Evolutionary conservation across 2,329 filamentous ascomycete species (phyloP), one percentile per base, ranked within the genome.

Genomic region (Xylariomycetidae sp.): DNA sequence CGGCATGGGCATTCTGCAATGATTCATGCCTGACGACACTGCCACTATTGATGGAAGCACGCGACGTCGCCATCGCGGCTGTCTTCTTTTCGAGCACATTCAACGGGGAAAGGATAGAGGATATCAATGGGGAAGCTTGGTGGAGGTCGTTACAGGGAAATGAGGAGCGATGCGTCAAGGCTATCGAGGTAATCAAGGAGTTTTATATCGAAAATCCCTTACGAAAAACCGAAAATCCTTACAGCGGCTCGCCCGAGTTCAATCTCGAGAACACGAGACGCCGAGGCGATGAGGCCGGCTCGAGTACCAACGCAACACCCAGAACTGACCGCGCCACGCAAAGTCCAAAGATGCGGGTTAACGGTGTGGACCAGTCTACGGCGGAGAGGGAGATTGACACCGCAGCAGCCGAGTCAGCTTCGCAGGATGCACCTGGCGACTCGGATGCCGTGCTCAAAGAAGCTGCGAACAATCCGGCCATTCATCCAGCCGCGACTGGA

Each of bases 1-100:
- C 85, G 0, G 85, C 88, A 1, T 97, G 92, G 88, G 84, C 88
- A 1, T 97, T 96, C 52, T 79, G 94, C 43, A 96, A 94, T 56
- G 92, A 98, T 61, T 85, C 84, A 14, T 85, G 81, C 45, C 77
- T 90, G 40, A 97, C 90, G 1, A 77, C 82, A 25, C 70, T 97
- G 30, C 94, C 89, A 39, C 72, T 98, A 3, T 70, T 94, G 18
- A 84, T 89, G 58, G 78, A 80, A 14, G 78, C 88, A 12, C 77
- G 80, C 25, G 86, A 88, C 25, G 85, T 97, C 33, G 88, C 90
- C 12, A 84, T 90, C 19, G 82, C 80, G 16, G 82, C 88, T 7
- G 75, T 98, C 16, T 96, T 94, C 62, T 92, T 90, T 40, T 87
- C 86, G 5, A 85, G 86, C 37, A 79, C 80, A 27, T 82, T 88